Evolutionary conservation across 1,284 basidiomycete genomes (phyloP).

Genomic region (Heterobasidion annosum): DNA sequence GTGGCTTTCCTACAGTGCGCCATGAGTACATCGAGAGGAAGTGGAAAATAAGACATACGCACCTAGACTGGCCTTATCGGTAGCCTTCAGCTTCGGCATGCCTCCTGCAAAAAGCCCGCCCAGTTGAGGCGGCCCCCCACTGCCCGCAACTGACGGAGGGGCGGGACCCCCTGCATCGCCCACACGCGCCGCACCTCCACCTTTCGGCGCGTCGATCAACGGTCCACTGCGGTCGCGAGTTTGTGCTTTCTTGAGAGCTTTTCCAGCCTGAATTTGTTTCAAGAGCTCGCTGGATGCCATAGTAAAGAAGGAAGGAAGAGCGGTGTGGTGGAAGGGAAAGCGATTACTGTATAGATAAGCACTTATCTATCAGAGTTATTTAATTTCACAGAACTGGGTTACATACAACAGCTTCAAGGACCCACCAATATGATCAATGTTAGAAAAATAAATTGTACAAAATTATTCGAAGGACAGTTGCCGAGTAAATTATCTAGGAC

Average conservation of each 20-base stretch:
- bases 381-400: too few relatives aligned
- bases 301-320: neutral
- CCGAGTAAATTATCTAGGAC: too few relatives aligned
- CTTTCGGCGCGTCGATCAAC: conserved; percentile 40
- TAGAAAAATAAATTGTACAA: too few relatives aligned
- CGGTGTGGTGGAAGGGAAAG: neutral
- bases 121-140: conserved; percentile 52
- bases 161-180: conserved; percentile 22
- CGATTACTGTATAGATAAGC: neutral
- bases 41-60: conserved; percentile 15
- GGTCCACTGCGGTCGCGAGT: conserved; percentile 82
- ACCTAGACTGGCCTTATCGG: conserved; percentile 53
- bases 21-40: conserved; percentile 2
- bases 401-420: too few relatives aligned
- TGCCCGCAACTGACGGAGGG: conserved; percentile 23
- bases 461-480: too few relatives aligned
- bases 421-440: too few relatives aligned
- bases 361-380: neutral
- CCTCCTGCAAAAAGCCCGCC: conserved; percentile 85
- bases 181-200: conserved; percentile 23
- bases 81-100: conserved; percentile 81
- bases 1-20: conserved; percentile 41
- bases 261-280: conserved; percentile 74
- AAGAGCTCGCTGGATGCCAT: conserved; percentile 70
- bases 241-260: conserved; percentile 68